Evolutionary conservation across 116 monocot species (phyloP).

Genomic region (Papilionanthe hybrid): DNA sequence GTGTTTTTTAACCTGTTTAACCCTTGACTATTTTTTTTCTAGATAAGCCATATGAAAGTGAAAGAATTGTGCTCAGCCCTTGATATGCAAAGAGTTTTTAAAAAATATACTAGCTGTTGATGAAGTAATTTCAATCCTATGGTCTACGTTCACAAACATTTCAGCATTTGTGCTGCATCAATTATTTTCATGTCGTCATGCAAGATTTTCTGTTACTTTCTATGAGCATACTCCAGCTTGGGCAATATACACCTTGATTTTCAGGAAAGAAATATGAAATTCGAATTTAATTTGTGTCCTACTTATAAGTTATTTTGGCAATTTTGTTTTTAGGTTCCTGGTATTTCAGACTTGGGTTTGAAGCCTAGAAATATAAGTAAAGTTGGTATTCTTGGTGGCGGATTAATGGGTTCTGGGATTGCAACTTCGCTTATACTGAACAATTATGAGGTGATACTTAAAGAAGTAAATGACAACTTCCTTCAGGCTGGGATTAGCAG

Average conservation of each 20-base stretch:
- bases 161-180: background rate
- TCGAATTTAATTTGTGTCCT: background rate
- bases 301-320: background rate
- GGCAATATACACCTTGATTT: background rate
- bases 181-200: background rate
- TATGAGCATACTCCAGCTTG: background rate
- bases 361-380: conserved; percentile 61
- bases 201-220: background rate
- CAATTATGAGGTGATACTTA: conserved; percentile 66
- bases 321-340: conserved; percentile 59
- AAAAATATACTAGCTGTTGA: background rate
- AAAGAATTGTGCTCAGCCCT: background rate
- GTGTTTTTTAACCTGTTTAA: background rate
- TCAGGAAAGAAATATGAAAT: background rate
- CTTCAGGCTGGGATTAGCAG: conserved; percentile 65
- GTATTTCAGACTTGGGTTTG: conserved; percentile 69
- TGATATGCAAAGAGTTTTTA: background rate
- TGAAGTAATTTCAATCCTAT: background rate
- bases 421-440: conserved; percentile 78
- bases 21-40: background rate
- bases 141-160: background rate
- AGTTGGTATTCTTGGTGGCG: conserved; percentile 93
- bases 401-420: conserved; percentile 95
- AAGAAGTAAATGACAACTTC: conserved; percentile 88
- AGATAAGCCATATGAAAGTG: background rate